These are phyloP conservation scores for Teunomyces tritomae DNA, from an alignment of 805 yeast genomes.

Conservation along the genomic window DNA sequence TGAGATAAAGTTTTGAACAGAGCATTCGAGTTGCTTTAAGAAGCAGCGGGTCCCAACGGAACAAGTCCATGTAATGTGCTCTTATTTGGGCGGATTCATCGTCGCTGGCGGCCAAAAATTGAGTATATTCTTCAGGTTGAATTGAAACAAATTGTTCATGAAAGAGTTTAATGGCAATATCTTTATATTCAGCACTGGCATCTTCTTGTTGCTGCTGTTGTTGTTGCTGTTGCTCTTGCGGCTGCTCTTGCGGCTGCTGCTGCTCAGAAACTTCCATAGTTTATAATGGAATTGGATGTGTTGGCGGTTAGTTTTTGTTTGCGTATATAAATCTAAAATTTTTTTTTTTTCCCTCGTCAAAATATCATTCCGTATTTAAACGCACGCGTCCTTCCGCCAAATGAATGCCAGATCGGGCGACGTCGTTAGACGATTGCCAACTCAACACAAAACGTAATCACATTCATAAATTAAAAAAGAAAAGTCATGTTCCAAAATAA, in stretches of 20 bases:
- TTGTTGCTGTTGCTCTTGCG: neutral
- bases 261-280: slow-evolving; percentile 1
- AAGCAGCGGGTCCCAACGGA: slow-evolving; percentile 49
- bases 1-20: slow-evolving; percentile 66
- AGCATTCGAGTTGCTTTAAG: slow-evolving; percentile 55
- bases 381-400: neutral
- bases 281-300: neutral
- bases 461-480: neutral
- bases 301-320: neutral
- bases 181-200: slow-evolving; percentile 20
- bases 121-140: slow-evolving; percentile 44
- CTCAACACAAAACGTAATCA: neutral
- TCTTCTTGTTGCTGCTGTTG: neutral
- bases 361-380: slow-evolving; percentile 3
- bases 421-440: neutral
- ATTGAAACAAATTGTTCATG: slow-evolving; percentile 42
- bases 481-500: neutral
- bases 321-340: slow-evolving; percentile 1
- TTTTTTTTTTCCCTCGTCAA: slow-evolving; percentile 1
- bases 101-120: slow-evolving; percentile 37
- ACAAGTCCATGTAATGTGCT: slow-evolving; percentile 45
- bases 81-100: slow-evolving; percentile 41
- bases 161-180: slow-evolving; percentile 36
- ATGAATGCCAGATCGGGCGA: neutral
- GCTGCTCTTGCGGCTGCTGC: neutral